Evolutionary conservation across 2,329 filamentous ascomycete genomes (phyloP), one percentile per base, ranked within the genome.

Genomic region (Thermothelomyces thermophilus): DNA sequence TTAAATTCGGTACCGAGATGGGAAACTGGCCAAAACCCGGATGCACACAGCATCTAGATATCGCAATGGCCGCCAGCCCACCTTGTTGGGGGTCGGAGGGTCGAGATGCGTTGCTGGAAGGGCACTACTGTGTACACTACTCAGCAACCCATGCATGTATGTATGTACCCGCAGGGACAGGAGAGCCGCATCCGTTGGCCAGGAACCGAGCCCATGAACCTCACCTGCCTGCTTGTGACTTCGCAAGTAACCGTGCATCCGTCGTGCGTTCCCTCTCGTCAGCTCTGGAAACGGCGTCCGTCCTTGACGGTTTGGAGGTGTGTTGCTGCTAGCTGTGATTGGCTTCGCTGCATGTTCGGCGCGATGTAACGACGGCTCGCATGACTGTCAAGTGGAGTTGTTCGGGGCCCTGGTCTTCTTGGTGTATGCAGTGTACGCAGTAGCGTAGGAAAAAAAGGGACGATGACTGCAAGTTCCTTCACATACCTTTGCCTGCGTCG

Each of bases 321-420:
- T 26, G 31, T n/a, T 9, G 35, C 26, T 46, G 42, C 28, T 41
- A 46, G 11, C 45, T 24, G 36, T 56, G 51, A 56, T 56, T 56
- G 54, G 54, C 26, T 40, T 52, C 24, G 20, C 10, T 34, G 44
- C 42, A 40, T 40, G 24, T 20, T 51, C 39, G 24, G 10, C 43
- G 36, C 55, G 55, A 56, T 56, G 54, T 56, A 50, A 54, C 51
- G 44, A 41, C 55, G 50, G 55, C 47, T 41, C 55, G 46, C 52
- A 47, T 52, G 55, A 53, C 51, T 44, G 46, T 48, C 46, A 46
- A 22, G 39, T 42, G 46, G 47, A 46, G 33, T n/a, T 47, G 47
- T 14, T 28, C 46, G 48, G 40, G 46, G 48, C 50, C 46, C 37
- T 49, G 46, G 17, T 22, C 8, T 20, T 16, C 24, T 30, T 22